These are phyloP conservation scores for Chrysochromulina parva DNA, from an alignment of 78 protist species.

Conservation along the genomic window DNA sequence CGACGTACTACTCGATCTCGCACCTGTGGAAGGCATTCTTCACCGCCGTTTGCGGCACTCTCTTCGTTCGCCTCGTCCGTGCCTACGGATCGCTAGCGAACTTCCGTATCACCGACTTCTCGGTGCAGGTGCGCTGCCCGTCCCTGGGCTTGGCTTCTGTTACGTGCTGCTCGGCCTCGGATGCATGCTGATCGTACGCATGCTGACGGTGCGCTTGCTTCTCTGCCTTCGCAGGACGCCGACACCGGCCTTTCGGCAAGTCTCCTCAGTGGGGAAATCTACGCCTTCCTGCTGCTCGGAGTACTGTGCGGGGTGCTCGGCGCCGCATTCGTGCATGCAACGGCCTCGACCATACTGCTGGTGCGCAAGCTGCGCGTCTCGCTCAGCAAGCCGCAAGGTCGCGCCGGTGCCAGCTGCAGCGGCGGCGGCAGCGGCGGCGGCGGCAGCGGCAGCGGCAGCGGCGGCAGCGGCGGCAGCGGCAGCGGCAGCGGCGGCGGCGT, in stretches of 20 bases:
- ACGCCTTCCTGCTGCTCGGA: not conserved
- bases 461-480: too few species aligned
- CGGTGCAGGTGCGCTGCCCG: too few species aligned
- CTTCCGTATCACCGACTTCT: too few species aligned
- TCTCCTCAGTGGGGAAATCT: not conserved
- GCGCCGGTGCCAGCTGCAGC: not conserved
- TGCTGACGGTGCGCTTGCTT: too few species aligned
- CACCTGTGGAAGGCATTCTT: conserved; percentile 67
- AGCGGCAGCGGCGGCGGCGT: too few species aligned
- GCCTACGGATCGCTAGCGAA: not conserved
- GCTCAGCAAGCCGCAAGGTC: not conserved
- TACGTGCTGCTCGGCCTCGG: not conserved
- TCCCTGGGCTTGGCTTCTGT: not conserved
- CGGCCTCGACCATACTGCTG: not conserved
- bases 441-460: too few species aligned
- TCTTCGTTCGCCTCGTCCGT: conserved; percentile 46
- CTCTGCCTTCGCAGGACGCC: not conserved
- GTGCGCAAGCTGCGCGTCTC: not conserved
- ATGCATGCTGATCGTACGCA: too few species aligned
- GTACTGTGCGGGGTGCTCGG: conserved; percentile 6
- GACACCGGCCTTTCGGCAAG: not conserved
- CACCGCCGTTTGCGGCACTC: conserved; percentile 57
- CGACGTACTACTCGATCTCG: conserved; percentile 71
- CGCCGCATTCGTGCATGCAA: conserved; percentile 14
- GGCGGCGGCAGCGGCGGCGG: too few species aligned